These are phyloP conservation scores for Saccharomycopsis selenospora DNA, from an alignment of 805 yeast genomes.

Conservation along the genomic window DNA sequence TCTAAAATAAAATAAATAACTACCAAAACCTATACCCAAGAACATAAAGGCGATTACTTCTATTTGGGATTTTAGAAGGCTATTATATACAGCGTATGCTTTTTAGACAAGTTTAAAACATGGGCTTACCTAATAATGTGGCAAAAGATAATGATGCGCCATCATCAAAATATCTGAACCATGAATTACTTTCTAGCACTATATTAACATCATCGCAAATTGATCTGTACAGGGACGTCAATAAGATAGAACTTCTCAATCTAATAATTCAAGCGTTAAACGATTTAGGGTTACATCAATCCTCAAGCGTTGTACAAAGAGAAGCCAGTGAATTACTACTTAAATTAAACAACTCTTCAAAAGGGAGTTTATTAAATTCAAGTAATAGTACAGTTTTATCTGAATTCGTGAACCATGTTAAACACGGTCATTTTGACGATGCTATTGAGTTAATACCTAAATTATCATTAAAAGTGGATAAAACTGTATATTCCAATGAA, in stretches of 20 bases:
- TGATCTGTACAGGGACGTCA: constrained; percentile 1
- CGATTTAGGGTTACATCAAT: constrained; percentile 40
- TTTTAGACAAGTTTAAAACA: too few relatives aligned
- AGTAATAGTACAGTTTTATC: constrained; percentile 31
- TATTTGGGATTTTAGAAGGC: too few relatives aligned
- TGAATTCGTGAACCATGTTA: constrained; percentile 36
- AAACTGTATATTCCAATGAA: constrained; percentile 24
- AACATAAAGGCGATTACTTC: too few relatives aligned
- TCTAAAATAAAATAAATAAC: too few relatives aligned
- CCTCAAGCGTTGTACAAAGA: constrained; percentile 34
- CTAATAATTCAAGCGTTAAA: constrained; percentile 42
- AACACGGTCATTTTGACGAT: constrained; percentile 36
- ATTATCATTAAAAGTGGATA: constrained; percentile 4
- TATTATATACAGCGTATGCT: too few relatives aligned
- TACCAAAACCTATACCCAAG: too few relatives aligned
- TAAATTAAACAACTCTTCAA: background rate
- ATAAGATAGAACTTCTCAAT: constrained; percentile 36
- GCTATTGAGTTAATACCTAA: constrained; percentile 29
- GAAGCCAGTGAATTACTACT: constrained; percentile 29
- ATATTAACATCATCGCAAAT: background rate
- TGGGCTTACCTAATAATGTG: background rate
- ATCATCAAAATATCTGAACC: background rate
- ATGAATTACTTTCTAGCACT: background rate
- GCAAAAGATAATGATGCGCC: background rate
- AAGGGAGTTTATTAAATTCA: background rate